Conservation (phyloP, 768 basidiomycete species). For the Boletus bicolor region DNA sequence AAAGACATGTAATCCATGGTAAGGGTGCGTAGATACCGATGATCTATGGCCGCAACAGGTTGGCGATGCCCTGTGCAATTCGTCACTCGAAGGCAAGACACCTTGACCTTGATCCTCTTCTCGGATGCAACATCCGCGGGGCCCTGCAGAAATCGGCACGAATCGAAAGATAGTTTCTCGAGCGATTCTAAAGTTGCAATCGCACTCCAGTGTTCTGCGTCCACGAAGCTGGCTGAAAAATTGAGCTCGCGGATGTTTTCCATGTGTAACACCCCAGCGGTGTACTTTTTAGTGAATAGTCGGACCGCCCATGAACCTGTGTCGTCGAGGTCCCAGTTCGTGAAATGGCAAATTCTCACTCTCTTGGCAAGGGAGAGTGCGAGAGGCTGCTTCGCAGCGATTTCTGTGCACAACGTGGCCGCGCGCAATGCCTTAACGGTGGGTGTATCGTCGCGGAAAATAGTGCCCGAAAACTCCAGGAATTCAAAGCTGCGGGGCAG, state of each 20-base stretch:
- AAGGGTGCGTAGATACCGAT: background rate
- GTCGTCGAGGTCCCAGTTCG: background rate
- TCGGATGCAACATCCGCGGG: background rate
- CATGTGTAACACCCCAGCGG: conserved; percentile 16
- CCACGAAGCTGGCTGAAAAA: conserved; percentile 11
- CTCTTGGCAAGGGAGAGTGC: conserved; percentile 29
- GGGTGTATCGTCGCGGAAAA: conserved; percentile 11
- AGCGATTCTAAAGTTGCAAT: conserved; percentile 14
- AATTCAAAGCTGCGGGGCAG: conserved; percentile 40
- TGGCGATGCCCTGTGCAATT: background rate
- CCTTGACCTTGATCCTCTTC: conserved; percentile 2
- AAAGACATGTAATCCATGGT: background rate
- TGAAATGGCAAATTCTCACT: conserved; percentile 27
- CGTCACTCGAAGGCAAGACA: conserved; percentile 3
- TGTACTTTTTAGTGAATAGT: background rate
- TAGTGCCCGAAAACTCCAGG: conserved; percentile 21
- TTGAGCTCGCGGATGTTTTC: conserved; percentile 11
- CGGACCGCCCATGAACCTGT: background rate
- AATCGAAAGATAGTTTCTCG: conserved; percentile 12
- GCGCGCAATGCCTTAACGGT: background rate
- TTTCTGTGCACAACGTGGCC: conserved; percentile 24
- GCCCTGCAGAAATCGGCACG: background rate
- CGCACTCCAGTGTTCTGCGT: conserved; percentile 11
- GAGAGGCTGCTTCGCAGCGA: conserved; percentile 25
- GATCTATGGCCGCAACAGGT: background rate